A percentile compares a stretch with the other conserved stretches of the same genome.
Conservation (phyloP, 352 stramenopile species). For the Phytophthora sp. region DNA sequence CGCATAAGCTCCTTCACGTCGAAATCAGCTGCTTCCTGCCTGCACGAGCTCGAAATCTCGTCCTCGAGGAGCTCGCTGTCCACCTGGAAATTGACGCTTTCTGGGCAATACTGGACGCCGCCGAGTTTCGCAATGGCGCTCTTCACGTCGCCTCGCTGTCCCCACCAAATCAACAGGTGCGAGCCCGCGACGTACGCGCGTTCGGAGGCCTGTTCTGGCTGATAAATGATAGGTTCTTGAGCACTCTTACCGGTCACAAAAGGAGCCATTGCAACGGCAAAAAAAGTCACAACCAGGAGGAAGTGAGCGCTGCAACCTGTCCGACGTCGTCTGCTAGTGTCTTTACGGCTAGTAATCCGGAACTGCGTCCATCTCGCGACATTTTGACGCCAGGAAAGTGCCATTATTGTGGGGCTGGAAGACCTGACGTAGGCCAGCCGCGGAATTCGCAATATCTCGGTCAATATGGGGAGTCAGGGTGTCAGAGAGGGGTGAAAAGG, state of each 20-base stretch:
- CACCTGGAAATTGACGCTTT: slow-evolving; percentile 33
- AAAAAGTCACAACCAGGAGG: slow-evolving; percentile 21
- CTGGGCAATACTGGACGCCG: slow-evolving; percentile 35
- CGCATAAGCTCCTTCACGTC: slow-evolving; percentile 25
- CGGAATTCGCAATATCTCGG: slow-evolving; percentile 21
- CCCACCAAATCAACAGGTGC: slow-evolving; percentile 25
- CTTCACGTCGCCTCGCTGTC: slow-evolving; percentile 20
- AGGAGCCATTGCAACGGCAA: neutral
- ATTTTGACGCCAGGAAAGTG: slow-evolving; percentile 9
- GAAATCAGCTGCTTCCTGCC: slow-evolving; percentile 19
- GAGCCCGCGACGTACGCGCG: slow-evolving; percentile 24
- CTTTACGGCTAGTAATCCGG: slow-evolving; percentile 1
- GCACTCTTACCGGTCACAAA: neutral
- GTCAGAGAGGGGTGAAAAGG: neutral
- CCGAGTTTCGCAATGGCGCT: slow-evolving; percentile 24
- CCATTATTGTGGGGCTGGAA: slow-evolving; percentile 14
- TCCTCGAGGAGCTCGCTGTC: slow-evolving; percentile 33
- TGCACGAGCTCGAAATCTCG: slow-evolving; percentile 20
- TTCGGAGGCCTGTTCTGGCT: neutral
- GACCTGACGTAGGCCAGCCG: neutral
- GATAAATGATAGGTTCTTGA: slow-evolving; percentile 21
- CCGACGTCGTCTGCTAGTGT: slow-evolving; percentile 1
- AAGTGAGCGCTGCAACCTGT: slow-evolving; percentile 1
- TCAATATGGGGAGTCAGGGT: slow-evolving; percentile 8
- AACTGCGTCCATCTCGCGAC: slow-evolving; percentile 1